phyloP scores from a whole-genome alignment of 1,139 yeast genomes.

The Debaryomycetaceae sp. region DNA sequence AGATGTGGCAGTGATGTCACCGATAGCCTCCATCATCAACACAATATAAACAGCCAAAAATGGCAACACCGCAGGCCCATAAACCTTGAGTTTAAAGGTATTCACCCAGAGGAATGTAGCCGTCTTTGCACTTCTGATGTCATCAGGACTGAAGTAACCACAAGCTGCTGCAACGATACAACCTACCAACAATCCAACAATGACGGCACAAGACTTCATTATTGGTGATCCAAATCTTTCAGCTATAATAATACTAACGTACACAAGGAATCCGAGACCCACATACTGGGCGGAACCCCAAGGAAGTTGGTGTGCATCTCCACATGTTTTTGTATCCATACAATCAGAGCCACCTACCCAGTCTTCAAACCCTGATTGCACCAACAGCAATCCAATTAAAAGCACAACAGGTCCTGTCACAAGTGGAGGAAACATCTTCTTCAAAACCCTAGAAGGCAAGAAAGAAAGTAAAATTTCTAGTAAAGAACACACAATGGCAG shows the following conservation, averaged over 20 bases:
- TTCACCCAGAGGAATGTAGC: constrained; percentile 85
- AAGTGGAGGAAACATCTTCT: constrained; percentile 76
- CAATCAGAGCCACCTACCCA: constrained; percentile 91
- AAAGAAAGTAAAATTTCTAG: constrained; percentile 71
- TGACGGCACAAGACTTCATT: constrained; percentile 90
- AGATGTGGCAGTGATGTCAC: constrained; percentile 88
- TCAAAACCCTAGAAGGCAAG: constrained; percentile 67
- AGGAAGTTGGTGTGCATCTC: constrained; percentile 40
- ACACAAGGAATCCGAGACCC: constrained; percentile 84
- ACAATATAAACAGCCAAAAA: constrained; percentile 77
- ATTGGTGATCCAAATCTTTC: constrained; percentile 94
- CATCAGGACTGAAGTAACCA: constrained; percentile 64
- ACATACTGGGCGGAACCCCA: constrained; percentile 87
- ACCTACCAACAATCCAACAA: constrained; percentile 77
- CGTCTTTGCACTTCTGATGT: constrained; percentile 70
- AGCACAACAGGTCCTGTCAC: constrained; percentile 93
- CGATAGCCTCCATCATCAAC: constrained; percentile 86
- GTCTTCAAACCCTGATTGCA: constrained; percentile 70
- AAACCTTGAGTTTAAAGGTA: constrained; percentile 69
- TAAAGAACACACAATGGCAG: constrained; percentile 73
- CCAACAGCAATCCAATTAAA: constrained; percentile 69
- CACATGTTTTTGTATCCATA: constrained; percentile 32
- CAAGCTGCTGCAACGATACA: constrained; percentile 90
- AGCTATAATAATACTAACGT: constrained; percentile 63
- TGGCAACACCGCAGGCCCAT: constrained; percentile 83